Conservation (phyloP, 768 basidiomycete species). For the Glaciozyma martinii region DNA sequence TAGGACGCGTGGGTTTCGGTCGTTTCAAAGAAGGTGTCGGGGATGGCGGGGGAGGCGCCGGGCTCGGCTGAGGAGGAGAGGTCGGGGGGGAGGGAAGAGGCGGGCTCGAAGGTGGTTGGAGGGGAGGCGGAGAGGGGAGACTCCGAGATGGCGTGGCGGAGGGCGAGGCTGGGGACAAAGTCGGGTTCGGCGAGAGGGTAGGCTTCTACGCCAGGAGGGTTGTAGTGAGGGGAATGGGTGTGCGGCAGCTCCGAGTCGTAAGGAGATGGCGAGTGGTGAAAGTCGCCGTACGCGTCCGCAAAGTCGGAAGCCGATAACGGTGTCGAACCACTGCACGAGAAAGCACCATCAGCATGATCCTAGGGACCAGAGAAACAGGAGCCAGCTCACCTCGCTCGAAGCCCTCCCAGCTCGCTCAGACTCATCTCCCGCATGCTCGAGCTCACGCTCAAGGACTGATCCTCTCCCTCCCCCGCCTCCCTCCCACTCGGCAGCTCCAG, state of each 20-base stretch:
- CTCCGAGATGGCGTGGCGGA: not conserved
- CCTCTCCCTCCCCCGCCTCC: no score
- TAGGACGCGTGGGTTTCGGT: not conserved
- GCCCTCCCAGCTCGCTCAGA: not conserved
- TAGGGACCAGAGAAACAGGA: not conserved
- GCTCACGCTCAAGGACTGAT: no score
- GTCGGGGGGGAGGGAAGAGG: not conserved
- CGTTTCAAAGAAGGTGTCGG: not conserved
- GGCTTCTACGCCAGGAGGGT: not conserved
- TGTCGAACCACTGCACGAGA: not conserved
- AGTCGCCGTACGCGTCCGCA: not conserved
- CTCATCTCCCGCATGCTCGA: no score
- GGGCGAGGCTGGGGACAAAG: no score
- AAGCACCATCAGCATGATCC: not conserved
- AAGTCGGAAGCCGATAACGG: constrained; percentile 7
- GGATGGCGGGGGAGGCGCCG: not conserved
- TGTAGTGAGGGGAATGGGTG: not conserved
- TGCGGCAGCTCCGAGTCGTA: not conserved
- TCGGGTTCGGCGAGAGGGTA: not conserved
- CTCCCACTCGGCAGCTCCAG: no score
- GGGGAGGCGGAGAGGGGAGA: not conserved
- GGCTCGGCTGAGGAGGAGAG: not conserved
- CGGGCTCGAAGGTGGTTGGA: not conserved
- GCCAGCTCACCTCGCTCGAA: not conserved
- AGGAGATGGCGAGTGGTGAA: not conserved